Evolutionary conservation across 1,139 yeast species (phyloP).

Genomic region (Nadsonia starkeyi-henricii): DNA sequence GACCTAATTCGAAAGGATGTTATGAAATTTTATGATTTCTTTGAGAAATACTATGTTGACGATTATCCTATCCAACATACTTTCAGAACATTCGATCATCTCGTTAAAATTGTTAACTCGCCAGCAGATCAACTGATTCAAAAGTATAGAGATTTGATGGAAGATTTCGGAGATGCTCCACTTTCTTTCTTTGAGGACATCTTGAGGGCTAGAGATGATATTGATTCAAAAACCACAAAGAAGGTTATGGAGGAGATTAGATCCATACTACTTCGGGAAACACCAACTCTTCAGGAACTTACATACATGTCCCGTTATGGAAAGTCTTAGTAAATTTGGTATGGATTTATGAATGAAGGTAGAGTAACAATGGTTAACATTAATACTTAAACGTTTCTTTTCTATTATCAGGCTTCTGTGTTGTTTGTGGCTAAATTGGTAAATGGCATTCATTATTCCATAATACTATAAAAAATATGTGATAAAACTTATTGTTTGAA

Average conservation of each 20-base stretch:
- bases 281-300: constrained; percentile 12
- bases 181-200: constrained; percentile 26
- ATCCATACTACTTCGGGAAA: constrained; percentile 19
- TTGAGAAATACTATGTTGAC: constrained; percentile 31
- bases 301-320: constrained; percentile 15
- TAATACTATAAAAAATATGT: no score
- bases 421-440: no score
- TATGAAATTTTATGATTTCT: constrained; percentile 45
- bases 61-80: constrained; percentile 29
- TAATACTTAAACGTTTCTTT: no score
- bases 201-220: constrained; percentile 24
- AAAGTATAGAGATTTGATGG: constrained; percentile 53
- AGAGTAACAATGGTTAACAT: no score
- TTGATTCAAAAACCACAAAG: constrained; percentile 22
- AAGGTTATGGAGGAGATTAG: constrained; percentile 23
- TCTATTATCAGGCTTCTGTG: not conserved
- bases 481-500: no score
- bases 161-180: constrained; percentile 46
- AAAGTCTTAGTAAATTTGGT: not conserved
- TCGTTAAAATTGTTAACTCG: constrained; percentile 50
- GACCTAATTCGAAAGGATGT: constrained; percentile 55
- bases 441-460: no score
- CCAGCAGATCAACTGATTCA: constrained; percentile 37
- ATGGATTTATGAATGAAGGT: not conserved
- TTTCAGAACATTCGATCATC: constrained; percentile 55